phyloP scores from a whole-genome alignment of 2,329 filamentous ascomycete species.

The Beauveria caledonica region DNA sequence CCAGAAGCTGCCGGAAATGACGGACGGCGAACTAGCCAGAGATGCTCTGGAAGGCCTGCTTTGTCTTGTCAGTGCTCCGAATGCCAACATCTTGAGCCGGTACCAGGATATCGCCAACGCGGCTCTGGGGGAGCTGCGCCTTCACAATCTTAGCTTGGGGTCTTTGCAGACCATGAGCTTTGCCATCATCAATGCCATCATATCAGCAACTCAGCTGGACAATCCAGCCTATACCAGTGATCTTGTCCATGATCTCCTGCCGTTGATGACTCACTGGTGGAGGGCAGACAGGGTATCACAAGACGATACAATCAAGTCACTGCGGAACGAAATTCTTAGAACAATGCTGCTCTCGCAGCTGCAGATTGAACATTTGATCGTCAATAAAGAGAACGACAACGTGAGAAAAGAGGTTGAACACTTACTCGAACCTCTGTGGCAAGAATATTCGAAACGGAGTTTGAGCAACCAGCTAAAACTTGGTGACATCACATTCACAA shows the following conservation, averaged over 20 bases:
- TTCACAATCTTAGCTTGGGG: conserved; percentile 48
- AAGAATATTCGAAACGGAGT: conserved; percentile 66
- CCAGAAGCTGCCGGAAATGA: conserved; percentile 20
- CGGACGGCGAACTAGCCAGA: conserved; percentile 26
- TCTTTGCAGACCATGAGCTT: conserved; percentile 66
- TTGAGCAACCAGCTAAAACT: conserved; percentile 67
- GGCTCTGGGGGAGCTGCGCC: conserved; percentile 53
- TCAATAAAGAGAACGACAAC: conserved; percentile 31
- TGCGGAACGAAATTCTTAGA: conserved; percentile 72
- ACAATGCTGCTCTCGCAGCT: conserved; percentile 59
- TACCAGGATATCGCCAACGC: conserved; percentile 47
- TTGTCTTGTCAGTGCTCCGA: not conserved
- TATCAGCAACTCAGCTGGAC: conserved; percentile 60
- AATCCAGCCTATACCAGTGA: conserved; percentile 54
- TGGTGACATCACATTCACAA: conserved; percentile 60
- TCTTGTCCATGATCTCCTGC: conserved; percentile 54
- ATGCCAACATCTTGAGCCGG: conserved; percentile 25
- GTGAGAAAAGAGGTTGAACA: conserved; percentile 47
- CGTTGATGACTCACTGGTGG: conserved; percentile 71
- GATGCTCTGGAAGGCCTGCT: conserved; percentile 54
- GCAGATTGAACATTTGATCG: conserved; percentile 50
- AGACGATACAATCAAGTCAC: conserved; percentile 49
- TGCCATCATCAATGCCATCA: conserved; percentile 62
- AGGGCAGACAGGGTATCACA: conserved; percentile 56
- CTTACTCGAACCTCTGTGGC: conserved; percentile 63